Evolutionary conservation across 1,284 basidiomycete genomes (phyloP), one percentile per base, ranked within the genome.

Genomic region (Fomitopsis betulina): DNA sequence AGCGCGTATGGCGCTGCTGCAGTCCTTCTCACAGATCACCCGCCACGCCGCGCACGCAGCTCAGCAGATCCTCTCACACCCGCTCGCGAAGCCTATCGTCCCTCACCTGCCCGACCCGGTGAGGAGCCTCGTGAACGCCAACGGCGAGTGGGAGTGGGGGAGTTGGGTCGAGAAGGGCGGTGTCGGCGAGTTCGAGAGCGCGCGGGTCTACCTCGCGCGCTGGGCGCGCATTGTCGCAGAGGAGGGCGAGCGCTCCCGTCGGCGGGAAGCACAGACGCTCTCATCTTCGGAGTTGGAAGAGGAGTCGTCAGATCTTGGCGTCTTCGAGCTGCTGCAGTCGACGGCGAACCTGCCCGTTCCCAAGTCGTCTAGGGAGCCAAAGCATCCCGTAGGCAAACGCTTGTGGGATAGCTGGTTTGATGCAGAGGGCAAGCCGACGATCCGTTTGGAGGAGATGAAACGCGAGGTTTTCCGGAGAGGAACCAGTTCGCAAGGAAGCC

Each of bases 211-310:
- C 71, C 83, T 99, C 8, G 97, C 97, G 1, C 84, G 93, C 32
- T 99, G 97, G 97, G 96, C 97, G 0, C 80, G 95, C 55, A 88
- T 94, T 50, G 96, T 99, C 0, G 96, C 95, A 1, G 95, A 97
- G 73, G 95, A 97, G 70, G 95, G 95, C 7, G 95, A 98, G 70
- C 82, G 91, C 12, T 86, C 93, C 8, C 81, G 94, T 35, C 77
- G 86, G 60, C 80, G 83, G 53, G 94, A 97, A 71, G 85, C 87
- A 0, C 85, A 88, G 65, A 77, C 80, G 0, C 84, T 2, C 71
- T 74, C 79, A 0, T 77, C 79, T 7, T 65, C 72, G 19, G 77
- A 78, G 52, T 64, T 81, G n/a, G 78, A 76, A 17, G 86, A 91
- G 66, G 85, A 93, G 64, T 77, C 82, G 1, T 89, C 86, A 0